These are phyloP conservation scores for Microbotryum lychnidis-dioicae DNA, from an alignment of 1,284 basidiomycete genomes.

Conservation along the genomic window DNA sequence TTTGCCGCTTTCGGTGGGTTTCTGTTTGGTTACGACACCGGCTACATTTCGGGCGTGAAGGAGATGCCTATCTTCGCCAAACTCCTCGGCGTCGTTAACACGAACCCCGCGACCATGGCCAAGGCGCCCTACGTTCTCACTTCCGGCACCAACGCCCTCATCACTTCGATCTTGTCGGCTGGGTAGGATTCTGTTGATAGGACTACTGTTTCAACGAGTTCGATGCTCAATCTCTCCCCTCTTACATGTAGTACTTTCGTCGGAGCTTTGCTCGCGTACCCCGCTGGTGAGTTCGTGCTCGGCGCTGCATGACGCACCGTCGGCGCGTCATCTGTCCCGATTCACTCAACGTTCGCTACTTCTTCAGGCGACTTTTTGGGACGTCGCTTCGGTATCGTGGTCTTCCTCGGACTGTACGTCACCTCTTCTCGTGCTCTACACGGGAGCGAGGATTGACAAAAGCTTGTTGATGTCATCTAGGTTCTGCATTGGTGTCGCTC, in stretches of 20 bases:
- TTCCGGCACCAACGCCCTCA: constrained; percentile 15
- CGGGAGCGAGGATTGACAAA: no score
- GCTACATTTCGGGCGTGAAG: constrained; percentile 64
- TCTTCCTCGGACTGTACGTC: constrained; percentile 11
- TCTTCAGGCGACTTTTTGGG: constrained; percentile 4
- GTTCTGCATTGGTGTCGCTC: constrained; percentile 58
- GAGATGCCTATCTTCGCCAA: no score
- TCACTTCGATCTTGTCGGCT: constrained; percentile 27
- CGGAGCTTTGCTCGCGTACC: constrained; percentile 5
- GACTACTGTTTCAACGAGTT: neutral
- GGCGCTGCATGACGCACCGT: no score
- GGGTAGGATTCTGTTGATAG: neutral
- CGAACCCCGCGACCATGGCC: neutral
- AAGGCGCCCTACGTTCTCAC: constrained; percentile 4
- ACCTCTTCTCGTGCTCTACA: no score
- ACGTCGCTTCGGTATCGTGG: constrained; percentile 18
- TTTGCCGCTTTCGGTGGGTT: constrained; percentile 84
- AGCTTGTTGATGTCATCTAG: constrained; percentile 39
- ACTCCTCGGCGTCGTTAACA: no score
- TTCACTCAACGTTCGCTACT: no score
- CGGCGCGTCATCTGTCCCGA: no score
- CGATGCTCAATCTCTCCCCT: no score
- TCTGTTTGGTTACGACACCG: constrained; percentile 62
- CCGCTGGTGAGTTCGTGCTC: neutral
- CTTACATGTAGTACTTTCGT: constrained; percentile 1